These are phyloP conservation scores for Cadophora sp. DNA, from an alignment of 2,329 filamentous ascomycete species.

Conservation along the genomic window DNA sequence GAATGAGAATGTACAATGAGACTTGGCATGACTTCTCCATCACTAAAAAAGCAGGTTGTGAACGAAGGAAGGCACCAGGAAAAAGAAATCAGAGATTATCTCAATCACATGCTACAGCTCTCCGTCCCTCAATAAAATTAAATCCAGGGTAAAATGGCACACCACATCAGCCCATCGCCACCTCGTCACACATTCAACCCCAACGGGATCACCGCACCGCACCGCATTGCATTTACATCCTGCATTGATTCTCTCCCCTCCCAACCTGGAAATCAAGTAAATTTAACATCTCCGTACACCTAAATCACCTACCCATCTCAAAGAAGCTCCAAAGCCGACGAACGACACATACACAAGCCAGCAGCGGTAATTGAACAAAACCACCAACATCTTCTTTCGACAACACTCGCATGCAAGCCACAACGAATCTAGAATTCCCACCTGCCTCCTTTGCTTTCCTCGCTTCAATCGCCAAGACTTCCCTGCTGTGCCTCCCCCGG, in stretches of 20 bases:
- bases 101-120: not conserved
- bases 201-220: constrained; percentile 1
- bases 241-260: too few relatives aligned
- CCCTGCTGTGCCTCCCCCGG: not conserved
- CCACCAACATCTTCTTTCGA: too few relatives aligned
- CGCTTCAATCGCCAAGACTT: not conserved
- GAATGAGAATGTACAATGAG: too few relatives aligned
- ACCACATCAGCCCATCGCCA: not conserved
- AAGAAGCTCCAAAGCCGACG: not conserved
- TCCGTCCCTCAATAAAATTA: not conserved
- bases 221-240: not conserved
- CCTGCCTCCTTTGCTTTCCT: not conserved
- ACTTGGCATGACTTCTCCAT: too few relatives aligned
- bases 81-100: not conserved
- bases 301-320: too few relatives aligned
- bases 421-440: not conserved
- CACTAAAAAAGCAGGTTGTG: too few relatives aligned
- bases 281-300: too few relatives aligned
- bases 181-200: not conserved
- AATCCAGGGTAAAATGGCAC: too few relatives aligned
- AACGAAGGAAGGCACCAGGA: too few relatives aligned
- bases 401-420: not conserved
- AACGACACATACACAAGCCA: too few relatives aligned
- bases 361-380: too few relatives aligned
- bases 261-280: too few relatives aligned